These are phyloP conservation scores for Cocos nucifera DNA, from an alignment of 176 grass and related monocot genomes.

Conservation along the genomic window DNA sequence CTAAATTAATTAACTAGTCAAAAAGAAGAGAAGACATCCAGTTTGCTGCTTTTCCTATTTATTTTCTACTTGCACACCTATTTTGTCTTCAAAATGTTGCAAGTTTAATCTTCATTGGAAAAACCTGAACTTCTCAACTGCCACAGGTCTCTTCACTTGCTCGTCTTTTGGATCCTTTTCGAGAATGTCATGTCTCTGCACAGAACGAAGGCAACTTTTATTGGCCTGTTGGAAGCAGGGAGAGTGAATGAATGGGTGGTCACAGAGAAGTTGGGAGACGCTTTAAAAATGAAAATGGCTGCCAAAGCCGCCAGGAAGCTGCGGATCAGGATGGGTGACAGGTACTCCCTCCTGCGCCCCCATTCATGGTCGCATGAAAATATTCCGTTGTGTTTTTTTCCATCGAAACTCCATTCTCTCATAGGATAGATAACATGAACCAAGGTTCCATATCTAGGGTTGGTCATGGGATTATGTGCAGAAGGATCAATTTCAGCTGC, in stretches of 20 bases:
- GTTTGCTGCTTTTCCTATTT: no score
- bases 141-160: constrained; percentile 12
- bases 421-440: no score
- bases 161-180: constrained; percentile 15
- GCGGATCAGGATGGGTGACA: constrained; percentile 4
- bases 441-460: no score
- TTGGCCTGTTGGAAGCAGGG: constrained; percentile 4
- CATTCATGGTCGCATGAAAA: no score
- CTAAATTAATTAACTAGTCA: no score
- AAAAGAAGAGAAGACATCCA: no score
- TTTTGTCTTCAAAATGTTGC: no score
- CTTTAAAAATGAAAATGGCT: not conserved
- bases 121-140: not conserved
- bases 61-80: no score
- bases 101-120: not conserved
- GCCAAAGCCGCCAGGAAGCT: not conserved
- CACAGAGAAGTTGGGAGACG: constrained; percentile 3
- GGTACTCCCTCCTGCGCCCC: not conserved
- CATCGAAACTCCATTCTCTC: no score
- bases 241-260: constrained; percentile 16
- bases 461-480: no score
- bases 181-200: constrained; percentile 21
- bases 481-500: no score
- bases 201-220: constrained; percentile 7
- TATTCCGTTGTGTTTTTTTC: no score